Evolutionary conservation across 371 early-diverging fungal genomes (phyloP), one percentile per base, ranked within the genome.

Genomic region (Cladochytrium tenue): DNA sequence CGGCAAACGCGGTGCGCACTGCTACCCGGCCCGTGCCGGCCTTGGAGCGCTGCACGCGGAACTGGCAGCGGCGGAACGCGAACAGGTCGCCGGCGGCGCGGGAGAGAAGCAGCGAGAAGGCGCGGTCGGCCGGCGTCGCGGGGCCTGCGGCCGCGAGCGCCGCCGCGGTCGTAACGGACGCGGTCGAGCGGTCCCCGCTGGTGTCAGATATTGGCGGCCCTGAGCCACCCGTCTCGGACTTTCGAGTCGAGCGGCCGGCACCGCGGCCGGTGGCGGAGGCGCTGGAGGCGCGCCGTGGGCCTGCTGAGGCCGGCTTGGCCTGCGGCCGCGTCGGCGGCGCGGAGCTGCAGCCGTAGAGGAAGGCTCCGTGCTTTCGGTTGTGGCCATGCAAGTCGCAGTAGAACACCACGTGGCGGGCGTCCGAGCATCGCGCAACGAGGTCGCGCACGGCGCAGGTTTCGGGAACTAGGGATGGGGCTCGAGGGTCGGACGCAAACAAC

Each of bases 351-450:
- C 80, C 80, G 53, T 77, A 81, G 23, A 80, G 32, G 60, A 81
- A 81, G 2, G 74, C 66, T 32, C 76, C 78, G 36, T 81, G 77
- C 53, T 73, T 70, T 13, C 78, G 71, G 35, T 80, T 80, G 64
- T 81, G 82, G 1, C 79, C 81, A 64, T 81, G 81, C 23, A 81
- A 69, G 57, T 81, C 81, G 58, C 76, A 75, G 10, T 36, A 73
- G 10, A 77, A 26, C 53, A 52, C 20, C 25, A 68, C 34, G 28
- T 50, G 27, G 13, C 62, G 0, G 30, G 25, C 35, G 25, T 36
- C 66, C 17, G 55, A 30, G 30, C 57, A 51, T 25, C 71, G 58
- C 17, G 43, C 36, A 3, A 70, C 28, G 7, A 74, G 58, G 10
- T 27, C 33, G 23, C 50, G 30, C 33, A 71, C 53, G 3, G 63